Percentiles rank a stretch among this genome's conserved stretches.
These are phyloP conservation scores for Camelina sativa DNA, from an alignment of 345 rosid genomes.

Conservation along the genomic window DNA sequence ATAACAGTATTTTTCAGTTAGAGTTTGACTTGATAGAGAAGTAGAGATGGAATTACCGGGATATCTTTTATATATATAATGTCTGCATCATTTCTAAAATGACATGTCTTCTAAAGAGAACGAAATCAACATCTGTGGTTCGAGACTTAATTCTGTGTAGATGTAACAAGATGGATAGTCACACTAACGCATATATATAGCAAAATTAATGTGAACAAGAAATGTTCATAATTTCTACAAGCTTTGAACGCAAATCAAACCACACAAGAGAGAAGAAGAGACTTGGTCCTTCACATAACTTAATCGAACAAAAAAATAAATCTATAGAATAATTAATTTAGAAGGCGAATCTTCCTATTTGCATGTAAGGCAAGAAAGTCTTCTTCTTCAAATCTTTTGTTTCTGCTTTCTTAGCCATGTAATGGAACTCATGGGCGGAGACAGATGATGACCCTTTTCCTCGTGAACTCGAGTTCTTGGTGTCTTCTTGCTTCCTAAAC, in stretches of 20 bases:
- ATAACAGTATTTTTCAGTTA: neutral
- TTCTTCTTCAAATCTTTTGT: slow-evolving; percentile 76
- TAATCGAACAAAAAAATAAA: slow-evolving; percentile 36
- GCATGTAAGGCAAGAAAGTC: slow-evolving; percentile 91
- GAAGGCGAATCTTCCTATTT: slow-evolving; percentile 79
- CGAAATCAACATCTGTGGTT: neutral
- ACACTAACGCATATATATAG: neutral
- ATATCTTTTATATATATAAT: no score
- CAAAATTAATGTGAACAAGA: neutral
- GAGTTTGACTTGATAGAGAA: neutral
- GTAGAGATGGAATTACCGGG: no score
- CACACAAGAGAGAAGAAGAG: slow-evolving; percentile 10
- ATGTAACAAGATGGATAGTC: neutral
- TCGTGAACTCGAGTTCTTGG: slow-evolving; percentile 56
- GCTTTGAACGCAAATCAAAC: slow-evolving; percentile 7
- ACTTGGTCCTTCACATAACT: neutral
- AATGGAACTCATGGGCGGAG: slow-evolving; percentile 90
- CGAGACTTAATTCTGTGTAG: neutral
- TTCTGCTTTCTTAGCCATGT: slow-evolving; percentile 77
- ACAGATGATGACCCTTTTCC: slow-evolving; percentile 45
- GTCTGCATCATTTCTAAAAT: no score
- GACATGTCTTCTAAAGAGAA: no score
- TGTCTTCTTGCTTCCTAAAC: slow-evolving; percentile 66
- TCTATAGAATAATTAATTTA: slow-evolving; percentile 2
- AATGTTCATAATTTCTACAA: slow-evolving; percentile 6